phyloP scores from a whole-genome alignment of 768 basidiomycete species.

The Pisolithus tinctorius region DNA sequence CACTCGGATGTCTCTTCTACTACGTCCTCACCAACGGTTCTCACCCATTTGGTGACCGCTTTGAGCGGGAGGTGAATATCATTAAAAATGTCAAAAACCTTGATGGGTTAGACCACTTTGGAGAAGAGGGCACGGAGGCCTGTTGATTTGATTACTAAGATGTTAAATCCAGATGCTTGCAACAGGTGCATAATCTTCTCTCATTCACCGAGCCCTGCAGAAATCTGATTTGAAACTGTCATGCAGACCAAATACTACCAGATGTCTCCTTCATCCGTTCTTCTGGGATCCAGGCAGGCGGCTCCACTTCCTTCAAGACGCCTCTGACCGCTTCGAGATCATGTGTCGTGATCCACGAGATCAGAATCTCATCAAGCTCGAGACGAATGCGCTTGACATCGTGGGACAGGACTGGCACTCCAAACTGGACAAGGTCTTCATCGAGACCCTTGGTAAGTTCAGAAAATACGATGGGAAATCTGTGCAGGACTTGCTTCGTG shows the following conservation, averaged over 20 bases:
- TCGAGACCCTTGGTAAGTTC: slow-evolving; percentile 95
- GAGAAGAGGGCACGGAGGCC: slow-evolving; percentile 93
- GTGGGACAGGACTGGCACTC: slow-evolving; percentile 90
- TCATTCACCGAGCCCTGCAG: slow-evolving; percentile 2
- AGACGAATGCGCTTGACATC: slow-evolving; percentile 59
- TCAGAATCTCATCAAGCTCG: slow-evolving; percentile 64
- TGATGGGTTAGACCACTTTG: slow-evolving; percentile 67
- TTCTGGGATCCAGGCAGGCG: slow-evolving; percentile 91
- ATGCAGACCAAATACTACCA: slow-evolving; percentile 76
- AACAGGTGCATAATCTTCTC: slow-evolving; percentile 50
- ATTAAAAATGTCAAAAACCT: slow-evolving; percentile 72
- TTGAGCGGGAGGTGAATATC: slow-evolving; percentile 92
- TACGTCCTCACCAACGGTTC: slow-evolving; percentile 84
- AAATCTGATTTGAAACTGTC: not conserved
- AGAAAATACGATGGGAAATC: slow-evolving; percentile 91
- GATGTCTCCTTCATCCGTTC: slow-evolving; percentile 88
- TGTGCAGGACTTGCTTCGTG: slow-evolving; percentile 88
- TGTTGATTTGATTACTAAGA: slow-evolving; percentile 67
- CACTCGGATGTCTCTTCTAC: slow-evolving; percentile 92
- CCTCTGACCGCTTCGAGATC: slow-evolving; percentile 95
- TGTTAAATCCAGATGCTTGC: slow-evolving; percentile 74
- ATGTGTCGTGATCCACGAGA: slow-evolving; percentile 93
- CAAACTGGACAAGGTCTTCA: slow-evolving; percentile 80
- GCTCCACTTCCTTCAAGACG: slow-evolving; percentile 92
- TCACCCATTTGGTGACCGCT: slow-evolving; percentile 92